These are phyloP conservation scores for Kondoa subrosea DNA, from an alignment of 768 basidiomycete species.

Conservation along the genomic window DNA sequence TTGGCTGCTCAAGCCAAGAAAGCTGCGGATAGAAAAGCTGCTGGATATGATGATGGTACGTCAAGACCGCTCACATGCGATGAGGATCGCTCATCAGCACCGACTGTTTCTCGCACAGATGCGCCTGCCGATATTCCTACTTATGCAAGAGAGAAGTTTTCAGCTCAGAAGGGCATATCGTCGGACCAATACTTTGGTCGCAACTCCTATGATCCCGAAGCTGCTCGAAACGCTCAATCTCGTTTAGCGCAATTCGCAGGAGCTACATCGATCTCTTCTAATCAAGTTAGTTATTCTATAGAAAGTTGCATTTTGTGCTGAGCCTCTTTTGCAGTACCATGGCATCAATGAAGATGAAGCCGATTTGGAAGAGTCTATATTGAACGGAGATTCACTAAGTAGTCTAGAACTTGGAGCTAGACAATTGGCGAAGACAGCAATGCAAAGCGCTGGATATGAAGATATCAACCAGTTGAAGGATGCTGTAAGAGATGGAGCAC, in stretches of 20 bases:
- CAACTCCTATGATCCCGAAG: slow-evolving; percentile 60
- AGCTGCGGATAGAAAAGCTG: slow-evolving; percentile 36
- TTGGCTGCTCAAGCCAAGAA: slow-evolving; percentile 49
- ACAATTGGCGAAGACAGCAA: slow-evolving; percentile 54
- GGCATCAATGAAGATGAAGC: slow-evolving; percentile 57
- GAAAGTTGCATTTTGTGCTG: neutral
- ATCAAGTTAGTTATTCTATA: slow-evolving; percentile 25
- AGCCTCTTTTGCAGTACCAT: slow-evolving; percentile 55
- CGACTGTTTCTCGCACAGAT: neutral
- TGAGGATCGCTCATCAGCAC: too few species aligned
- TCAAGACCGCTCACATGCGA: too few species aligned
- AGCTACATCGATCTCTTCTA: slow-evolving; percentile 44
- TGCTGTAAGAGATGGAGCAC: slow-evolving; percentile 56
- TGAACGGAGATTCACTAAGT: slow-evolving; percentile 40
- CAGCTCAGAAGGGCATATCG: slow-evolving; percentile 83
- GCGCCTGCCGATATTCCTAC: slow-evolving; percentile 31
- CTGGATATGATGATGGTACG: slow-evolving; percentile 32
- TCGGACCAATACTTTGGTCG: slow-evolving; percentile 96
- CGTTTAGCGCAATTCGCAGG: slow-evolving; percentile 75
- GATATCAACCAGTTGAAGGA: slow-evolving; percentile 57
- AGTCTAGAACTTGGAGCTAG: slow-evolving; percentile 49
- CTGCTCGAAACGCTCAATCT: slow-evolving; percentile 56
- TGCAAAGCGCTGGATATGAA: slow-evolving; percentile 33
- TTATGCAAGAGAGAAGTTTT: slow-evolving; percentile 77
- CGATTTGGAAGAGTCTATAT: slow-evolving; percentile 40